Evolutionary conservation across 805 yeast genomes (phyloP), one percentile per base, ranked within the genome.

Genomic region (Myxozyma kluyveri): DNA sequence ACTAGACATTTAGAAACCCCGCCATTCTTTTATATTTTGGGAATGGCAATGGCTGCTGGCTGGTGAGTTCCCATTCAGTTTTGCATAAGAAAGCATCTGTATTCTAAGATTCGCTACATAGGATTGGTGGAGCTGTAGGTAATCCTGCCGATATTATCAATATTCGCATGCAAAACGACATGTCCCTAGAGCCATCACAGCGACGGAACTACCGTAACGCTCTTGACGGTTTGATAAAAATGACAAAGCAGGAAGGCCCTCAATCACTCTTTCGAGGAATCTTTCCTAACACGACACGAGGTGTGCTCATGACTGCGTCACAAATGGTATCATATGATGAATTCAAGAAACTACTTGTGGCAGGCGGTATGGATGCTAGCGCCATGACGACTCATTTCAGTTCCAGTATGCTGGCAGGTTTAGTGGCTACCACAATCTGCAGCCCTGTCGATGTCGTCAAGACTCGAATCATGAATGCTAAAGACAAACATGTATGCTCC

Each of bases 391-490:
- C 96, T 2, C 95, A 88, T 67, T 87, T 88, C 64, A 51, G 52
- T n/a, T 87, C 96, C 0, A 83, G 91, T 3, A 72, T 88, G 55
- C 64, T 84, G 57, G 95, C 96, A 0, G 96, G 96, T 17, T 71
- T 88, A 32, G 88, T 88, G 3, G 96, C 96, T 4, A 88, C 96
- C 0, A 88, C 96, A 0, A 85, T 88, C 18, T 88, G 96, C 67
- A 86, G 95, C 1, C 96, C 96, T 1, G 96, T 90, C 7, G 96
- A 88, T 68, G 96, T 88, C 2, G 82, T 88, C 44, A 88, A 88
- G 68, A 88, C 96, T 1, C 75, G 95, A 64, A 85, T 88, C 52
- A 88, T 88, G 96, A 84, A 86, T 69, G 78, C 75, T 12, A 60
- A 50, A 57, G 60, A 49, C 22, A 55, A 33, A 29, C 56, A 54